These are phyloP conservation scores for Rhodotorula sphaerocarpa DNA, from an alignment of 768 basidiomycete species.

Conservation along the genomic window DNA sequence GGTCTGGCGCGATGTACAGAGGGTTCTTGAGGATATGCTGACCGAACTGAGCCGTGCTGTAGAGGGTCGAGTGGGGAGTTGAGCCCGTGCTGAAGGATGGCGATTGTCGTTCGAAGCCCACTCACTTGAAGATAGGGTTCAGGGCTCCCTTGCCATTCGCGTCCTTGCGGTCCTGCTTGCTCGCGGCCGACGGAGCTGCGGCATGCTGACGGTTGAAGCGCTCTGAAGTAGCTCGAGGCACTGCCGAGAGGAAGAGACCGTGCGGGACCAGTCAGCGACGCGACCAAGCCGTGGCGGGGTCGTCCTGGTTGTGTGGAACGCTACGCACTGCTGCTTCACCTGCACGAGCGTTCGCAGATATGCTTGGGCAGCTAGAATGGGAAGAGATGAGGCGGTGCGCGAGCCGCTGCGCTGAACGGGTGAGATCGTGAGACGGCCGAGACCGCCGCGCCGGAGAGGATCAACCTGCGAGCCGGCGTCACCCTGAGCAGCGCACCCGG, in stretches of 20 bases:
- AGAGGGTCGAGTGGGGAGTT: background rate
- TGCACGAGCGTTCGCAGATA: too few species aligned
- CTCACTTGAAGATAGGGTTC: slow-evolving; percentile 37
- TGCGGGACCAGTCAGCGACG: background rate
- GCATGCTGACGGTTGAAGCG: slow-evolving; percentile 21
- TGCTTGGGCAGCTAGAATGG: too few species aligned
- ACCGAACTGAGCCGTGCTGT: slow-evolving; percentile 57
- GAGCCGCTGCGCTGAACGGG: too few species aligned
- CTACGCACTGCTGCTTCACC: too few species aligned
- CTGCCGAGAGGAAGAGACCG: background rate
- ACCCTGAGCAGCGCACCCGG: too few species aligned
- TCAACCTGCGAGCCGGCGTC: too few species aligned
- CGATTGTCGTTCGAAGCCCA: background rate
- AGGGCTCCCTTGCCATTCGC: slow-evolving; percentile 26
- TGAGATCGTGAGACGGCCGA: too few species aligned
- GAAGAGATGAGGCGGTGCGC: too few species aligned
- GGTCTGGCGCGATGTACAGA: slow-evolving; percentile 1
- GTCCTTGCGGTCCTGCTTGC: background rate
- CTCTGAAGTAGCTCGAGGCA: slow-evolving; percentile 31
- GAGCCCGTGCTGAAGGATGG: too few species aligned
- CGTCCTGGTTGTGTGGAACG: too few species aligned
- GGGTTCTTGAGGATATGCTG: slow-evolving; percentile 97
- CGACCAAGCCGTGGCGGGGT: too few species aligned
- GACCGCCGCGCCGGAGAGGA: too few species aligned
- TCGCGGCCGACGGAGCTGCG: background rate